Evolutionary conservation across 73 alveolate species (phyloP), one percentile per base, ranked within the genome.

Genomic region (Tetrahymena elliotti): DNA sequence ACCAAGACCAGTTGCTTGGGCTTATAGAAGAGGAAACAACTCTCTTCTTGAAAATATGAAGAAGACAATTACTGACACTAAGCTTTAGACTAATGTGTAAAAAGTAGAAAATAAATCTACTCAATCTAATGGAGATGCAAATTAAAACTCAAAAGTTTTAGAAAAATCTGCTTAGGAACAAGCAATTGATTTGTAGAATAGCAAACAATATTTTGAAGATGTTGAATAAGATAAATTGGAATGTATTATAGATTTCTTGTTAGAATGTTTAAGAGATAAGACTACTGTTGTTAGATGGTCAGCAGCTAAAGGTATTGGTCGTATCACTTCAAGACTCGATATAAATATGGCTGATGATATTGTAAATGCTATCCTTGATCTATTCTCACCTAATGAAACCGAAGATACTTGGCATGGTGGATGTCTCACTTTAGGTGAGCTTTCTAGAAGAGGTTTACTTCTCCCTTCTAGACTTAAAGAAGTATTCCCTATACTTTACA

Each of bases 271-370:
- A 94, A 97, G 98, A 88, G 99, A 99, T 93, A 97, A 96, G 93
- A 99, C 98, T 93, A 97, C 98, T 83, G 97, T 98, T 0, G 99
- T 99, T 27, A 95, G 99, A 53, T 99, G 99, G 99, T 94, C 99
- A 3, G 99, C 99, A 5, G 99, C 99, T 10, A 98, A 99, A 93
- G 99, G 99, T 22, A 92, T 99, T 35, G 99, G 99, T 2, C 95
- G 99, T 54, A 96, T 99, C 39, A 97, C 99, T 39, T 98, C 98
- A 27, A 95, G 99, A 83, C 95, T 99, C 41, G 96, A 98, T 41
- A 96, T 96, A 92, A 98, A 97, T 52, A 95, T 97, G 96, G 99
- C 99, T 35, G 99, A 98, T 95, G 98, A 99, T 84, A 97, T 99
- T 16, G 99, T 98, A 38, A 98, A 96, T 47, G 95, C 97, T 38